Conservation (phyloP, 805 yeast genomes). For the Sugiyamaella valdiviana region DNA sequence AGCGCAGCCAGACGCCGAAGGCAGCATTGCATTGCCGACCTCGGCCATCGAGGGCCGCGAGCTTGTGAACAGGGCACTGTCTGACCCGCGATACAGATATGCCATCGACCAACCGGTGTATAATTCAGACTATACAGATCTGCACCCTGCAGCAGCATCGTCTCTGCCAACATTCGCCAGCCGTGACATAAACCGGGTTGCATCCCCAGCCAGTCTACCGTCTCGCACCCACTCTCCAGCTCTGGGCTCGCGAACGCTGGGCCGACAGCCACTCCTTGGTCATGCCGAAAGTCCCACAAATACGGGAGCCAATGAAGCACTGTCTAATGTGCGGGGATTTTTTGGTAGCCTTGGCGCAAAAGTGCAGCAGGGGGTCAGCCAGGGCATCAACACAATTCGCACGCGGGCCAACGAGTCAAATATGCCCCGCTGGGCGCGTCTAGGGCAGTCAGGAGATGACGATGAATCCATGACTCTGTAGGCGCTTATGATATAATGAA, state of each 20-base stretch:
- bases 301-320: neutral
- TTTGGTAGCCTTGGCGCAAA: conserved; percentile 17
- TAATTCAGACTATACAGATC: neutral
- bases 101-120: conserved; percentile 13
- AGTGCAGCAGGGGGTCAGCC: conserved; percentile 15
- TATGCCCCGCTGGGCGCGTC: neutral
- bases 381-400: neutral
- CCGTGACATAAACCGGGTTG: neutral
- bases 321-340: conserved; percentile 16
- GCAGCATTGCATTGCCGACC: conserved; percentile 16
- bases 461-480: conserved; percentile 5
- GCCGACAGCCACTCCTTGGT: neutral
- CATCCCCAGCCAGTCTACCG: conserved; percentile 1
- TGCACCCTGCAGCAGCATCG: neutral
- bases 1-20: conserved; percentile 3
- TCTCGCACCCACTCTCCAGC: neutral
- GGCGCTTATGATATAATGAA: conserved; percentile 1
- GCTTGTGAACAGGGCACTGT: conserved; percentile 28
- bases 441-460: neutral
- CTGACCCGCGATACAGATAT: conserved; percentile 22
- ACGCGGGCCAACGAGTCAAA: neutral
- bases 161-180: neutral
- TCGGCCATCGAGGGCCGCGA: conserved; percentile 30
- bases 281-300: neutral
- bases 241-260: neutral